Percentiles rank a stretch among this genome's conserved stretches.
phyloP scores from a whole-genome alignment of 768 basidiomycete genomes.

The Ramaria sp. region DNA sequence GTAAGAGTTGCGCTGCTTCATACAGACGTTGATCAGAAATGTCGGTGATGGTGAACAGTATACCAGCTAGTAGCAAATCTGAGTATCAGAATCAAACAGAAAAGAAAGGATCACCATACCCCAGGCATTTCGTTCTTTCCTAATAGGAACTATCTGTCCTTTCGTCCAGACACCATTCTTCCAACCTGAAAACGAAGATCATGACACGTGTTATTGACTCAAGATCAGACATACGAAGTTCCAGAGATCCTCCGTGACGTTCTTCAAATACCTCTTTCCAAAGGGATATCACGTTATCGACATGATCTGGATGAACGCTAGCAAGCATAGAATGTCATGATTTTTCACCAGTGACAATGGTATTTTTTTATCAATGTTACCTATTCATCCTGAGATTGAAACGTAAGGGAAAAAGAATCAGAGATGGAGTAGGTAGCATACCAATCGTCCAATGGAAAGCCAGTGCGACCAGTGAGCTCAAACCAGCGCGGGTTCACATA shows the following conservation, averaged over 20 bases:
- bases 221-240: constrained; percentile 10
- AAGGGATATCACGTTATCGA: background rate
- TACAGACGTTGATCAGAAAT: constrained; percentile 16
- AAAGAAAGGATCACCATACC: background rate
- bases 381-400: background rate
- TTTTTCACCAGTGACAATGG: background rate
- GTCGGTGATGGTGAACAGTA: constrained; percentile 12
- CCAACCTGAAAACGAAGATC: constrained; percentile 8
- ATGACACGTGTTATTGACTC: background rate
- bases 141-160: constrained; percentile 11
- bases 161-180: constrained; percentile 13
- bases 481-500: constrained; percentile 7
- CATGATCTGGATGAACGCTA: constrained; percentile 11
- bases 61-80: background rate
- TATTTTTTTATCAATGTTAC: background rate
- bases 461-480: constrained; percentile 4
- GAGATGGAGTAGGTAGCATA: background rate
- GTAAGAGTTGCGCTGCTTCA: constrained; percentile 18
- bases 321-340: background rate
- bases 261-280: constrained; percentile 7
- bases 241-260: constrained; percentile 6
- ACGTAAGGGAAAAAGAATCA: too few species aligned
- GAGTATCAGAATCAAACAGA: background rate
- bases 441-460: background rate
- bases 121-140: constrained; percentile 1